Evolutionary conservation across 108 stramenopile species (phyloP), one percentile per base, ranked within the genome.

Genomic region (Seminavis robusta): DNA sequence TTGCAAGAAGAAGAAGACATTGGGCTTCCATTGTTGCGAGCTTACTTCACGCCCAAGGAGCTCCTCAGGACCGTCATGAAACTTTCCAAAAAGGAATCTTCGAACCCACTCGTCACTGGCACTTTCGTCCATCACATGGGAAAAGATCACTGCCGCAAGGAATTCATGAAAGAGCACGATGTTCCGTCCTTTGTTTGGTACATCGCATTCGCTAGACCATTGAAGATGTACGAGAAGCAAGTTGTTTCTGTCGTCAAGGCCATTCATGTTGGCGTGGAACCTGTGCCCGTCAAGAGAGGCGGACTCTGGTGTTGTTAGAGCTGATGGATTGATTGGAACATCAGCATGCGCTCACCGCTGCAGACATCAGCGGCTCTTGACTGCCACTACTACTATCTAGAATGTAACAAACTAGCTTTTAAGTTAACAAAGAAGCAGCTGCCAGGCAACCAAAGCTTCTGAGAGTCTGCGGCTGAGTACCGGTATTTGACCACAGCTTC

Each of bases 11-110:
- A 79, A 50, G 78, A 79, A 52, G 57, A 21, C 0, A 39, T 44
- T 45, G 56, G 46, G 17, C 33, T 78, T 0, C 77, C 71, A 11
- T 54, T 78, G 23, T 39, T 36, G 11, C 61, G 71, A 16, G 71
- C 77, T 2, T 78, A 73, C 53, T 78, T 78, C 53, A 56, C 48
- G 0, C 52, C 50, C 0, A 53, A 60, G n/a, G 77, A 73, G 30
- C n/a, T n/a, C n/a, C 27, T 78, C 16, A 28, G 42, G 3, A 41
- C 51, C 11, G 45, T 49, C 9, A 52, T 52, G 41, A 54, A 42
- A 27, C 47, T 23, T 3, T 27, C 28, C 15, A 26, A 15, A 9
- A 37, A 37, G 36, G 11, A 4, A 24, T 24, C 20, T n/a, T n/a
- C n/a, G n/a, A n/a, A 48, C 17, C 20, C n/a, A 48, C 25, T 15